Percentiles rank a stretch among this genome's conserved stretches.
Evolutionary conservation across 441 rosid species (phyloP).

Genomic region (Daphne laureola): DNA sequence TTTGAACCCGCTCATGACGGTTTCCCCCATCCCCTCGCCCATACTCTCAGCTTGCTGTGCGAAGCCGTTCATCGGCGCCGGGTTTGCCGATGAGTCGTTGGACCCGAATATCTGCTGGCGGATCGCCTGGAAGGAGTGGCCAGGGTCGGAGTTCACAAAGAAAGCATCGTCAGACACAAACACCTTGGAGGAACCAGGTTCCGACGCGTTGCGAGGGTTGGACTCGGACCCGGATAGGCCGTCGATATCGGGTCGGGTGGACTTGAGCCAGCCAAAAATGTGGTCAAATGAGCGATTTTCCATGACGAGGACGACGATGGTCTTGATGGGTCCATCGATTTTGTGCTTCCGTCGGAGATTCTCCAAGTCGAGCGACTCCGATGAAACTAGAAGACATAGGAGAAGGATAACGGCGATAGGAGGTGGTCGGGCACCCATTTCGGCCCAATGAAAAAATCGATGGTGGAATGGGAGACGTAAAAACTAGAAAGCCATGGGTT

Average conservation of each 20-base stretch:
- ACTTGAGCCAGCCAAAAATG: slow-evolving; percentile 86
- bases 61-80: slow-evolving; percentile 83
- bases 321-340: slow-evolving; percentile 81
- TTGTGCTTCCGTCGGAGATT: slow-evolving; percentile 24
- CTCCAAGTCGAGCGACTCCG: slow-evolving; percentile 36
- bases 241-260: slow-evolving; percentile 74
- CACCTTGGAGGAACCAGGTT: slow-evolving; percentile 41
- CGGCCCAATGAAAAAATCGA: slow-evolving; percentile 20
- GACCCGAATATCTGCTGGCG: slow-evolving; percentile 92
- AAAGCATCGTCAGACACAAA: slow-evolving; percentile 68
- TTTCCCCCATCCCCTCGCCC: slow-evolving; percentile 47
- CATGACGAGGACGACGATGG: slow-evolving; percentile 83
- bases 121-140: slow-evolving; percentile 92
- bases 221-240: slow-evolving; percentile 76
- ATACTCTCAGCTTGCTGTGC: slow-evolving; percentile 74
- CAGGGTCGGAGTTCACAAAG: slow-evolving; percentile 88
- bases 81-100: slow-evolving; percentile 30
- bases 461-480: neutral
- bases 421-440: slow-evolving; percentile 42
- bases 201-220: slow-evolving; percentile 47
- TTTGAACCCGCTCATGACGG: slow-evolving; percentile 84
- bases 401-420: slow-evolving; percentile 23
- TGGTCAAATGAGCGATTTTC: slow-evolving; percentile 98
- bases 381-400: slow-evolving; percentile 39
- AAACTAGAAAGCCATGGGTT: neutral